These are phyloP conservation scores for Anisodus tanguticus DNA, from an alignment of 257 asterid species.

Conservation along the genomic window DNA sequence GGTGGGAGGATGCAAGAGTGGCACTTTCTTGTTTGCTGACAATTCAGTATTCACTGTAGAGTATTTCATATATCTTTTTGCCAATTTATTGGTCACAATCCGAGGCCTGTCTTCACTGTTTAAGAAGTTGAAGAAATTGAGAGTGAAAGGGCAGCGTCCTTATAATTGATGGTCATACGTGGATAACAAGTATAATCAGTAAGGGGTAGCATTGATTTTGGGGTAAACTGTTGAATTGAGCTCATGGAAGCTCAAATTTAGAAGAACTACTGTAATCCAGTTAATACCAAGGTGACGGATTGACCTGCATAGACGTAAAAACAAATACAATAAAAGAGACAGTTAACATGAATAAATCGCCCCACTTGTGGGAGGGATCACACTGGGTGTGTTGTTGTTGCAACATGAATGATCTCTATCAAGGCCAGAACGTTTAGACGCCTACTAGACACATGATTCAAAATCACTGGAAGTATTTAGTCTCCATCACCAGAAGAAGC, in stretches of 20 bases:
- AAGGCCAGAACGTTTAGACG: background rate
- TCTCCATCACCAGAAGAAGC: background rate
- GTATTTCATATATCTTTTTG: background rate
- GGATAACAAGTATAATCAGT: background rate
- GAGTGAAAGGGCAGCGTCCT: background rate
- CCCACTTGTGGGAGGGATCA: no score
- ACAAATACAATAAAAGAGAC: background rate
- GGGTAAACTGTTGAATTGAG: background rate
- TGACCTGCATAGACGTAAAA: background rate
- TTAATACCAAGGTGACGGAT: background rate
- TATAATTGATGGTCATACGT: background rate
- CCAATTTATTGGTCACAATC: background rate
- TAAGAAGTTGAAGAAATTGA: background rate
- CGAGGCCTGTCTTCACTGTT: background rate
- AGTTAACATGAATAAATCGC: background rate
- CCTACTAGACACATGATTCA: background rate
- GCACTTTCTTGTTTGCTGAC: background rate
- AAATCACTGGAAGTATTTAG: background rate
- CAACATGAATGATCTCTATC: background rate
- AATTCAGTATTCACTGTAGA: background rate
- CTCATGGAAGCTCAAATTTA: background rate
- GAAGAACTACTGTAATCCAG: background rate
- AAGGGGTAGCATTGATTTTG: background rate
- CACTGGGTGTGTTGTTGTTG: no score
- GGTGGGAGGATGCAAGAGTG: constrained; percentile 12